Percentiles rank a stretch among this genome's conserved stretches.
These are phyloP conservation scores for Coemansia sp. DNA, from an alignment of 192 early-diverging fungal genomes.

Conservation along the genomic window DNA sequence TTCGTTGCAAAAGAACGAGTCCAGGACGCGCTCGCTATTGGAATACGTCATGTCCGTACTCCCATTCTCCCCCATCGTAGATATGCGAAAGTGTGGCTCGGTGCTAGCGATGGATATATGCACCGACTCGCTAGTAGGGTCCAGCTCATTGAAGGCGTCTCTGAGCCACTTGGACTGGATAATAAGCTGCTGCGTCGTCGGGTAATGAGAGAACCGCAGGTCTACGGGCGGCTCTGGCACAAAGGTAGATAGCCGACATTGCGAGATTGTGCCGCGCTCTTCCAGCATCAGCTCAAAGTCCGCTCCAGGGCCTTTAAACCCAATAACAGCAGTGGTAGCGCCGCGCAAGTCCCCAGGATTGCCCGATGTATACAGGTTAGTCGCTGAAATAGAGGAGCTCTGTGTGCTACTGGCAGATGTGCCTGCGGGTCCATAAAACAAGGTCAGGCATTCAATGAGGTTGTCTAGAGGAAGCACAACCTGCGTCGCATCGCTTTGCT, in stretches of 20 bases:
- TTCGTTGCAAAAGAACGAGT: slow-evolving; percentile 54
- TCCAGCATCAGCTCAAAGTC: slow-evolving; percentile 57
- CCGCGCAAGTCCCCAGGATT: slow-evolving; percentile 36
- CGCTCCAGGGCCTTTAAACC: slow-evolving; percentile 32
- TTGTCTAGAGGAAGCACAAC: slow-evolving; percentile 42
- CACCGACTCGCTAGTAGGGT: slow-evolving; percentile 54
- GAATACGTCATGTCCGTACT: slow-evolving; percentile 59
- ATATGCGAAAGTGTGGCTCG: slow-evolving; percentile 55
- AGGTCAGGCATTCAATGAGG: slow-evolving; percentile 43
- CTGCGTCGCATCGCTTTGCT: slow-evolving; percentile 18
- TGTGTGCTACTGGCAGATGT: neutral
- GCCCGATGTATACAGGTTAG: slow-evolving; percentile 7
- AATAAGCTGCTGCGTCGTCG: slow-evolving; percentile 53
- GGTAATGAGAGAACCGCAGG: slow-evolving; percentile 40
- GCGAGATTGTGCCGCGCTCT: slow-evolving; percentile 55
- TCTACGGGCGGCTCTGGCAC: slow-evolving; percentile 44
- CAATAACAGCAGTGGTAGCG: slow-evolving; percentile 42
- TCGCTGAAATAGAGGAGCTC: slow-evolving; percentile 8
- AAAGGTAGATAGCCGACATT: slow-evolving; percentile 55
- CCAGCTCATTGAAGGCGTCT: slow-evolving; percentile 60
- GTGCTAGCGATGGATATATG: slow-evolving; percentile 39
- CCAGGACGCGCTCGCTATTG: slow-evolving; percentile 55
- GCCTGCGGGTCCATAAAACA: slow-evolving; percentile 46
- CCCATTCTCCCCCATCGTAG: slow-evolving; percentile 51
- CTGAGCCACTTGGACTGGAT: slow-evolving; percentile 57